Evolutionary conservation across 371 early-diverging fungal genomes (phyloP).

Genomic region (Circinella minor): DNA sequence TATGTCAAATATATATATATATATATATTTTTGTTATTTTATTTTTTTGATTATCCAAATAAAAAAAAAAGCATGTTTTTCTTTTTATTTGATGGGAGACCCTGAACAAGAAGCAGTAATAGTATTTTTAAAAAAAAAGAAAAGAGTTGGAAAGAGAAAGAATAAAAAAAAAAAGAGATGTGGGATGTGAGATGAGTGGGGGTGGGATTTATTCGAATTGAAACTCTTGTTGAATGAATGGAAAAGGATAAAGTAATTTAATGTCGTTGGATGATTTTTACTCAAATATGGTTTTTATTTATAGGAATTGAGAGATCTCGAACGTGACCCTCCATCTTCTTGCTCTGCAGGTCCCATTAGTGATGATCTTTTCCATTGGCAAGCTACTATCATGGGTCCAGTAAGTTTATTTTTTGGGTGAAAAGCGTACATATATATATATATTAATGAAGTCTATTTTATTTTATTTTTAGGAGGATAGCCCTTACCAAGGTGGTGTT

Average conservation of each 20-base stretch:
- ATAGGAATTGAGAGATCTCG: constrained; percentile 95
- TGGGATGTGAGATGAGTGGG: too few relatives aligned
- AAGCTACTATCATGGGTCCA: constrained; percentile 97
- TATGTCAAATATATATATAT: constrained; percentile 24
- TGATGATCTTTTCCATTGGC: constrained; percentile 93
- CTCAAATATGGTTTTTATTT: neutral
- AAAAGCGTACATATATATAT: neutral
- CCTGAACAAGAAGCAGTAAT: too few relatives aligned
- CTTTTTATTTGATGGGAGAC: neutral
- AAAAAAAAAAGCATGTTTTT: neutral
- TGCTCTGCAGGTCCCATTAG: constrained; percentile 94
- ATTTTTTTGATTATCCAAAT: neutral
- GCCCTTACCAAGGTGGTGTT: constrained; percentile 88
- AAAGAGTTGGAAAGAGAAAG: too few relatives aligned
- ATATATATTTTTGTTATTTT: neutral
- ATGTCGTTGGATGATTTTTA: too few relatives aligned
- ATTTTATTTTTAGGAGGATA: constrained; percentile 52
- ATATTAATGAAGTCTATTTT: neutral
- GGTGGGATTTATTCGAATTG: too few relatives aligned
- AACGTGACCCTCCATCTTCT: constrained; percentile 93
- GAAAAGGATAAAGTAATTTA: too few relatives aligned
- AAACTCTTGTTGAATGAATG: too few relatives aligned
- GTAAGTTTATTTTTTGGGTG: constrained; percentile 53
- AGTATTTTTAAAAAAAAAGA: too few relatives aligned
- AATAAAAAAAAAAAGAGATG: too few relatives aligned